Evolutionary conservation across 2,329 filamentous ascomycete species (phyloP).

Genomic region (Sarocladium brachiariae): DNA sequence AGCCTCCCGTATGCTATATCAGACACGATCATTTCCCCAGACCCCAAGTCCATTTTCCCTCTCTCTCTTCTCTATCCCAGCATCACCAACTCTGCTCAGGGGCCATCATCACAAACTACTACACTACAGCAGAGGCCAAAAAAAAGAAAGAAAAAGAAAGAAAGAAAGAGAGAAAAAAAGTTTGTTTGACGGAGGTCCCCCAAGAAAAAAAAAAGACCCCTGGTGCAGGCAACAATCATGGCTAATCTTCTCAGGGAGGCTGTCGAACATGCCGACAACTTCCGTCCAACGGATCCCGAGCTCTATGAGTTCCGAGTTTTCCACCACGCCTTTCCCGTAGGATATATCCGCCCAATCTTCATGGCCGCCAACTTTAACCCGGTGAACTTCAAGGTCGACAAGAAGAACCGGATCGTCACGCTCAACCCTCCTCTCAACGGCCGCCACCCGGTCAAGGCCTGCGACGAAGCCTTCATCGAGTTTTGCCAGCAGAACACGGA

Average conservation of each 20-base stretch:
- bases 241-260: background rate
- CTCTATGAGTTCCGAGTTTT: background rate
- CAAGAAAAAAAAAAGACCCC: too few species aligned
- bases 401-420: background rate
- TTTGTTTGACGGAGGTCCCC: too few species aligned
- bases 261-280: slow-evolving; percentile 6
- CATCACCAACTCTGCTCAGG: too few species aligned
- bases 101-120: too few species aligned
- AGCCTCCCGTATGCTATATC: too few species aligned
- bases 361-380: background rate
- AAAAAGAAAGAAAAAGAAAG: too few species aligned
- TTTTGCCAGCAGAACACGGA: slow-evolving; percentile 10
- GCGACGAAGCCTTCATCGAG: slow-evolving; percentile 10
- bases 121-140: too few species aligned
- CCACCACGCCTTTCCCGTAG: background rate
- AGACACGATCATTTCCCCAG: too few species aligned
- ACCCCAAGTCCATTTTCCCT: too few species aligned
- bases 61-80: too few species aligned
- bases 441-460: background rate
- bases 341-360: background rate
- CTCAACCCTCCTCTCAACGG: background rate
- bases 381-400: slow-evolving; percentile 1
- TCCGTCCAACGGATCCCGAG: background rate
- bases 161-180: too few species aligned
- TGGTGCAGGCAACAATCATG: background rate